Evolutionary conservation across 805 yeast genomes (phyloP).

Genomic region (Schwanniomyces pseudopolymorphus): DNA sequence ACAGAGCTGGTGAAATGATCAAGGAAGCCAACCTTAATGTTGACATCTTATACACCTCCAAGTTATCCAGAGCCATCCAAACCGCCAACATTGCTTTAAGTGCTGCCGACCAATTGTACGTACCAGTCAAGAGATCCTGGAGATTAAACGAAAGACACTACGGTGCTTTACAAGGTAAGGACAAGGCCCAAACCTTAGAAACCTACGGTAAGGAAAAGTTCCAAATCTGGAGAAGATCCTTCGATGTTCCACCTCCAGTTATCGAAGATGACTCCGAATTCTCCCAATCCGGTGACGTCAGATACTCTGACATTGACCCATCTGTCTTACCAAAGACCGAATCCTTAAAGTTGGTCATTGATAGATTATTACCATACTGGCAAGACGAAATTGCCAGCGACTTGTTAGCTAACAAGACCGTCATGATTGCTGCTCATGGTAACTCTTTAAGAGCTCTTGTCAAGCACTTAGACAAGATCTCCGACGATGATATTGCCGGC

Average conservation of each 20-base stretch:
- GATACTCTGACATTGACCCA: slow-evolving; percentile 84
- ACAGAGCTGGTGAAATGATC: slow-evolving; percentile 88
- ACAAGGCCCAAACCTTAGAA: slow-evolving; percentile 90
- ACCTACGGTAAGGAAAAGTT: slow-evolving; percentile 88
- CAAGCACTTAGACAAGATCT: slow-evolving; percentile 90
- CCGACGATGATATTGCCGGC: slow-evolving; percentile 88
- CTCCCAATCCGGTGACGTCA: slow-evolving; percentile 82
- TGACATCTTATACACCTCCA: slow-evolving; percentile 87
- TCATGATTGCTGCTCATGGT: slow-evolving; percentile 94
- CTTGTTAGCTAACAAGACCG: slow-evolving; percentile 84
- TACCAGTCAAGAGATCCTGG: slow-evolving; percentile 94
- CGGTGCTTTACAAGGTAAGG: slow-evolving; percentile 98
- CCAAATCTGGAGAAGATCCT: slow-evolving; percentile 97
- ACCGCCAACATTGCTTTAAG: slow-evolving; percentile 94
- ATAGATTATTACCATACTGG: slow-evolving; percentile 96
- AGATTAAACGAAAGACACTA: slow-evolving; percentile 98
- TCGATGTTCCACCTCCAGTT: slow-evolving; percentile 92
- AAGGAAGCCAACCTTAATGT: slow-evolving; percentile 84
- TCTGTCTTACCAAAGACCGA: slow-evolving; percentile 89
- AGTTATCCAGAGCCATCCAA: slow-evolving; percentile 91
- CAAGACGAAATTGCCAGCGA: slow-evolving; percentile 87
- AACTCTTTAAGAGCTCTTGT: slow-evolving; percentile 96
- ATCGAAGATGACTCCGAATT: slow-evolving; percentile 75
- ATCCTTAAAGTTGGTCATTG: slow-evolving; percentile 91
- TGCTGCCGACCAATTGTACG: slow-evolving; percentile 82